Percentiles rank a stretch among this genome's conserved stretches.
Evolutionary conservation across 768 basidiomycete genomes (phyloP).

Genomic region (Steccherinum ochraceum): DNA sequence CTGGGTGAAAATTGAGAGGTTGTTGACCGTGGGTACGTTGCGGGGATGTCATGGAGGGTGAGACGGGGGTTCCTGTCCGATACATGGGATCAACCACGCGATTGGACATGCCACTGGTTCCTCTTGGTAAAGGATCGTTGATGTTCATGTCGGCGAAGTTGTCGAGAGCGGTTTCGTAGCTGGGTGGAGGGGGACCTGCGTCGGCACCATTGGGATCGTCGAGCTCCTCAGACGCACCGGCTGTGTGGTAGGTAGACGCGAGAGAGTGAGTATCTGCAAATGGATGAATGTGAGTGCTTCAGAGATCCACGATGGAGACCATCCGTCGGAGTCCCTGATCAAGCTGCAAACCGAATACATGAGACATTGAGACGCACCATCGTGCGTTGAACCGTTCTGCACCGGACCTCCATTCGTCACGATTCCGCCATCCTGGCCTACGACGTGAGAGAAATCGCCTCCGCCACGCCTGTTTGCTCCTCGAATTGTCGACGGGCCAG

Average conservation of each 20-base stretch:
- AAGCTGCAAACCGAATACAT: too few species aligned
- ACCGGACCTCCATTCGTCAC: neutral
- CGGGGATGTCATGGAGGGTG: constrained; percentile 4
- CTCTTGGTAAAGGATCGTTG: constrained; percentile 45
- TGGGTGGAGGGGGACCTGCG: constrained; percentile 30
- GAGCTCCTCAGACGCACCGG: neutral
- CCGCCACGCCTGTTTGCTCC: neutral
- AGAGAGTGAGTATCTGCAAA: neutral
- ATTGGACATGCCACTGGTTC: constrained; percentile 53
- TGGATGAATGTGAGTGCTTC: too few species aligned
- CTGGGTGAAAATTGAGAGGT: constrained; percentile 1
- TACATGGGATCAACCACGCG: constrained; percentile 36
- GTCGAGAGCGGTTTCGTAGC: constrained; percentile 41
- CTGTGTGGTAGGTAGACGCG: neutral
- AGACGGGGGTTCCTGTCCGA: constrained; percentile 17
- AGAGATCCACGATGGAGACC: too few species aligned
- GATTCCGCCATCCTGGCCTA: neutral
- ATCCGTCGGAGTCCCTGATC: too few species aligned
- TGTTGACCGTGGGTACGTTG: neutral
- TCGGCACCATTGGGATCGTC: constrained; percentile 7
- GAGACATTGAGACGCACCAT: too few species aligned
- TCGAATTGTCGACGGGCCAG: neutral
- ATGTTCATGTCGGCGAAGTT: constrained; percentile 51
- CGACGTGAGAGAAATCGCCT: neutral
- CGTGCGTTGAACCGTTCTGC: neutral